Base-by-base conservation (phyloP, 108 stramenopile genomes). In the Conticribra weissflogii region DNA sequence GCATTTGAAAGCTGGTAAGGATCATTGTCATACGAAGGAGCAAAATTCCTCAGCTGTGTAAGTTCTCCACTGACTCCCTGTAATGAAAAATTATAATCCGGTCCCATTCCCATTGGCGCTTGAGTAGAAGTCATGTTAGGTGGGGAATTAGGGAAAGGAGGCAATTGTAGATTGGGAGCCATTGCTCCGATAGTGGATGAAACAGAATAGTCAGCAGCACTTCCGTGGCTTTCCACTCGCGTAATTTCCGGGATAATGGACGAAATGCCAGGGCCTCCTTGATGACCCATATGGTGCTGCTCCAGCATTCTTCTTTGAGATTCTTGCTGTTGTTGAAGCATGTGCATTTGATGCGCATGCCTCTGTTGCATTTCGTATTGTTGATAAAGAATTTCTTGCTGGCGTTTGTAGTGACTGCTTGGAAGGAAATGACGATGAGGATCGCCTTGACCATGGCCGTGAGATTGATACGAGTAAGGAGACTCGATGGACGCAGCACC, bases 311-410 rank as follows among this genome's bases (percentile, higher is more conserved):
- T 18, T 22, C 47, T 46, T 22, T 63, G 62, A 3, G 47, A 30
- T 4, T 63, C 62, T 67, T 83, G 82, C 48, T 70, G 65, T 33
- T 63, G 59, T 0, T 66, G 63, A 18, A 76, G 66, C 51, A 76
- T 76, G 52, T 83, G 71, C 61, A 82, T 58, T 34, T 85, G 84
- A 48, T 86, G 85, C 15, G 77, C 61, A 68, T 86, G 81, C 52
- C 68, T 65, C 68, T 83, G 85, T 46, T 83, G 85, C 28, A 83
- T 44, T 57, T 81, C 80, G 25, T 83, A 83, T 33, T 86, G 82
- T 48, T 81, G 75, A 33, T 78, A 81, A 9, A 86, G 64, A n/a
- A 59, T 48, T 24, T 73, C 55, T 51, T 74, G 78, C 50, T 69
- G 74, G 31, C 63, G 73, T 34, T 51, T 61, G 57, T 66, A 76